These are phyloP conservation scores for Candolleomyces eurysporus DNA, from an alignment of 768 basidiomycete genomes.

Conservation along the genomic window DNA sequence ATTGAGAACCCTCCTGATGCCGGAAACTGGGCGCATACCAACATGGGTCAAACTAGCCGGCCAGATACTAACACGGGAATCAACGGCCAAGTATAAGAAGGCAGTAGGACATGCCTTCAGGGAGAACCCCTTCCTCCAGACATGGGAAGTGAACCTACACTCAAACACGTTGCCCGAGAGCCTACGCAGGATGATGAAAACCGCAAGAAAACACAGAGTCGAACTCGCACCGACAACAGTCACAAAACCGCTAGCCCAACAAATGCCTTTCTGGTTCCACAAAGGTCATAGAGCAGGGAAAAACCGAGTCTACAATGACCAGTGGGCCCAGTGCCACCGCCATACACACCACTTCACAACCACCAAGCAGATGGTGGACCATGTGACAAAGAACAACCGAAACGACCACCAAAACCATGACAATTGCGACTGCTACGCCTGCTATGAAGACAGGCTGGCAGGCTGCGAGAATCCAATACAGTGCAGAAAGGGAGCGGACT, in stretches of 20 bases:
- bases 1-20: too few species aligned
- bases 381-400: not conserved
- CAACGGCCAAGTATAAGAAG: too few species aligned
- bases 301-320: not conserved
- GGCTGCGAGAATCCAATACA: not conserved
- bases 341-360: not conserved
- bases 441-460: not conserved
- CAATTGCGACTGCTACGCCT: not conserved
- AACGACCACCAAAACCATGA: not conserved
- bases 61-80: too few species aligned
- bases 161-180: not conserved
- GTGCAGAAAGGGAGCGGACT: too few species aligned
- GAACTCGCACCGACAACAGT: too few species aligned
- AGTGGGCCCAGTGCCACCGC: not conserved
- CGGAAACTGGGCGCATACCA: too few species aligned
- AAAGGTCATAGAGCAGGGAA: too few species aligned
- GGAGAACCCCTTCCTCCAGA: not conserved
- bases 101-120: too few species aligned
- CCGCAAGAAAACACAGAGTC: not conserved
- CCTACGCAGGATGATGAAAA: not conserved
- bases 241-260: too few species aligned
- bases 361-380: not conserved
- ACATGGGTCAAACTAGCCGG: too few species aligned
- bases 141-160: not conserved
- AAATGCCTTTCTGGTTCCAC: constrained; percentile 3